Conservation (phyloP, 768 basidiomycete species). For the Collybia sordida region DNA sequence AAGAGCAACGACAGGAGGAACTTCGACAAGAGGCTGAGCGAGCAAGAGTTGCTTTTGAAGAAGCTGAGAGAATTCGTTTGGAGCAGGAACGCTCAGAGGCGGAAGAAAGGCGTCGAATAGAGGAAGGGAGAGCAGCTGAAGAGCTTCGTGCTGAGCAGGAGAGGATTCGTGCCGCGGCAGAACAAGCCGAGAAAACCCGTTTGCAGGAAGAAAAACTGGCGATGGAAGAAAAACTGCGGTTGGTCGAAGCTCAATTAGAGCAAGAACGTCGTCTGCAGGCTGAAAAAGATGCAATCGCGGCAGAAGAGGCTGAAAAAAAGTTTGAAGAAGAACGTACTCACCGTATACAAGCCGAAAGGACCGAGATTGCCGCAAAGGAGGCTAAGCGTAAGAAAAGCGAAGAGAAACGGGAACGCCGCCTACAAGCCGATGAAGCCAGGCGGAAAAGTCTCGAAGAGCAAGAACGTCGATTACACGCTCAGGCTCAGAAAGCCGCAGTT, state of each 20-base stretch:
- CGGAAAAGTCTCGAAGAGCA: slow-evolving; percentile 18
- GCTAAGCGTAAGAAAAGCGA: neutral
- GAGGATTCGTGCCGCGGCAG: slow-evolving; percentile 24
- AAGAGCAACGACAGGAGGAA: slow-evolving; percentile 19
- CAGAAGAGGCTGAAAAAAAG: slow-evolving; percentile 15
- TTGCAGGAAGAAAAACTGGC: slow-evolving; percentile 32
- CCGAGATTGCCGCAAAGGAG: slow-evolving; percentile 12
- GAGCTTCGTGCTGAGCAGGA: slow-evolving; percentile 15
- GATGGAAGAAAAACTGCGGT: slow-evolving; percentile 29
- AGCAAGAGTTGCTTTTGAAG: slow-evolving; percentile 17
- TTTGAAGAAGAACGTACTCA: slow-evolving; percentile 14
- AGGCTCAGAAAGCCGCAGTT: slow-evolving; percentile 10
- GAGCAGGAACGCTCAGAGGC: slow-evolving; percentile 17
- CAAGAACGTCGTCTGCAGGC: slow-evolving; percentile 29
- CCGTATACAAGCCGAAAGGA: slow-evolving; percentile 14
- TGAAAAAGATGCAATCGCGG: slow-evolving; percentile 21
- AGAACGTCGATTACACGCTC: neutral
- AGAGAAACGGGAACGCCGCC: slow-evolving; percentile 17
- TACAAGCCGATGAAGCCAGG: slow-evolving; percentile 17
- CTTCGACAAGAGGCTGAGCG: slow-evolving; percentile 21
- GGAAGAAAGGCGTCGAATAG: slow-evolving; percentile 25
- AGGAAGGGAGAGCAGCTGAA: slow-evolving; percentile 24
- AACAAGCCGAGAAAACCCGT: slow-evolving; percentile 31
- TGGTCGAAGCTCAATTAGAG: slow-evolving; percentile 29
- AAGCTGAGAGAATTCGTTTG: slow-evolving; percentile 18